Evolutionary conservation across 495 filamentous ascomycete species (phyloP).

Genomic region (Sphaerosporella brunnea): DNA sequence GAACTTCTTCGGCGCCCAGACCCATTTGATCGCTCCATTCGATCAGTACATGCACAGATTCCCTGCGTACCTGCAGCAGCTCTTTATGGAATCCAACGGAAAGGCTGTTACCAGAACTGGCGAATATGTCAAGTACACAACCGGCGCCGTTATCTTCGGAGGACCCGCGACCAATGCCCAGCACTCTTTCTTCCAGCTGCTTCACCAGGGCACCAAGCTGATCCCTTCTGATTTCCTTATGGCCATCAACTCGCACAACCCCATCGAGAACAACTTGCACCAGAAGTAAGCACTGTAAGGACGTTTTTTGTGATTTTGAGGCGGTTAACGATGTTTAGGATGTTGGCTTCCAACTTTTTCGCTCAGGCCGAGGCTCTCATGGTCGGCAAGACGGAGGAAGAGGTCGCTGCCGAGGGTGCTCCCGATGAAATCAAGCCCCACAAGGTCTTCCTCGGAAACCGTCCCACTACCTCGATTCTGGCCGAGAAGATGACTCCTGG

Average conservation of each 20-base stretch:
- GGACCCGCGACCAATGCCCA: slow-evolving; percentile 98
- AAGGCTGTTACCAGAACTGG: slow-evolving; percentile 88
- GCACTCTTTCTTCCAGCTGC: slow-evolving; percentile 98
- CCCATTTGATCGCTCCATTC: slow-evolving; percentile 91
- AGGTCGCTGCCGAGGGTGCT: slow-evolving; percentile 78
- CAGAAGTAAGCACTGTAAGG: slow-evolving; percentile 43
- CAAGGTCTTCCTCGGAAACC: slow-evolving; percentile 97
- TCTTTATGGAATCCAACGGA: slow-evolving; percentile 99
- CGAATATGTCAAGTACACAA: slow-evolving; percentile 90
- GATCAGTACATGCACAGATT: slow-evolving; percentile 98
- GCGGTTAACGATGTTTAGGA: slow-evolving; percentile 30
- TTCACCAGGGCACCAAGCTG: slow-evolving; percentile 97
- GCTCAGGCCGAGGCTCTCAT: slow-evolving; percentile 95
- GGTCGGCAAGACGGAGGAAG: slow-evolving; percentile 85
- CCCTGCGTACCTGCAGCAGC: slow-evolving; percentile 95
- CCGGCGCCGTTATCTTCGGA: slow-evolving; percentile 84
- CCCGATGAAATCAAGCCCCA: slow-evolving; percentile 74
- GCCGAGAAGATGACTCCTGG: slow-evolving; percentile 87
- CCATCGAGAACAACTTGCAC: slow-evolving; percentile 74
- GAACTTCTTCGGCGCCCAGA: slow-evolving; percentile 95
- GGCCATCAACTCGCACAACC: slow-evolving; percentile 91
- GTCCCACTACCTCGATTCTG: slow-evolving; percentile 86
- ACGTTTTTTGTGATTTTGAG: background rate
- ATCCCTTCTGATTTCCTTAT: slow-evolving; percentile 97
- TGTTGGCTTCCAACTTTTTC: slow-evolving; percentile 97